Conservation (phyloP, 805 yeast genomes). For the Yarrowia keelungensis region DNA sequence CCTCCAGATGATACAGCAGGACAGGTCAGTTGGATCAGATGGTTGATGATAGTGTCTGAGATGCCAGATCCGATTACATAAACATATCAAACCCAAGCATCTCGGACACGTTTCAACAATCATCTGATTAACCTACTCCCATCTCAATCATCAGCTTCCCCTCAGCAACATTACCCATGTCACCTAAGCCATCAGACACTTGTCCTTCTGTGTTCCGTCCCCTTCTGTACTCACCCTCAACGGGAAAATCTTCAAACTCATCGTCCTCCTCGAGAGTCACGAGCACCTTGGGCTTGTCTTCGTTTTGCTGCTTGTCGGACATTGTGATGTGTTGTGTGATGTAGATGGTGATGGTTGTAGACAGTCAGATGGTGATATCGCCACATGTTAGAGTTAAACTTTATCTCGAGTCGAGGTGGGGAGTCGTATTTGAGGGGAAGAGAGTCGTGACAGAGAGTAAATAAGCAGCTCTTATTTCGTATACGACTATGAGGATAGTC, state of each 20-base stretch:
- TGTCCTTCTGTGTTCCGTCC: neutral
- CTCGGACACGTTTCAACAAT: too few species aligned
- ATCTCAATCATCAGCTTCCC: too few species aligned
- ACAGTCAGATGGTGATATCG: neutral
- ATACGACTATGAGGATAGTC: too few species aligned
- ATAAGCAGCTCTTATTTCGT: too few species aligned
- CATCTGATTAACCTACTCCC: too few species aligned
- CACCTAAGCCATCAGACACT: too few species aligned
- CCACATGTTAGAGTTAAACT: constrained; percentile 1
- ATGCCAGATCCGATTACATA: too few species aligned
- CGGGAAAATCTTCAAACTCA: constrained; percentile 96
- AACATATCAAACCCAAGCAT: too few species aligned
- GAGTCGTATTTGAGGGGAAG: neutral
- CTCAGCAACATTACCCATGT: too few species aligned
- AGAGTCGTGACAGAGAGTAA: neutral
- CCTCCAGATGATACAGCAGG: too few species aligned
- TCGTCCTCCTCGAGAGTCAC: constrained; percentile 93
- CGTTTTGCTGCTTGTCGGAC: constrained; percentile 32
- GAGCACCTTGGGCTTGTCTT: constrained; percentile 47
- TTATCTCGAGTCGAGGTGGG: neutral
- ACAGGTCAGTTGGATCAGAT: too few species aligned
- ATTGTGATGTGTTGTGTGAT: constrained; percentile 10
- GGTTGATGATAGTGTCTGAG: too few species aligned
- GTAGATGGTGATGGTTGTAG: neutral
- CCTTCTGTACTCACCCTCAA: constrained; percentile 59